Base-by-base conservation (phyloP, 163 green algal species). In the Scenedesmus sp. region DNA sequence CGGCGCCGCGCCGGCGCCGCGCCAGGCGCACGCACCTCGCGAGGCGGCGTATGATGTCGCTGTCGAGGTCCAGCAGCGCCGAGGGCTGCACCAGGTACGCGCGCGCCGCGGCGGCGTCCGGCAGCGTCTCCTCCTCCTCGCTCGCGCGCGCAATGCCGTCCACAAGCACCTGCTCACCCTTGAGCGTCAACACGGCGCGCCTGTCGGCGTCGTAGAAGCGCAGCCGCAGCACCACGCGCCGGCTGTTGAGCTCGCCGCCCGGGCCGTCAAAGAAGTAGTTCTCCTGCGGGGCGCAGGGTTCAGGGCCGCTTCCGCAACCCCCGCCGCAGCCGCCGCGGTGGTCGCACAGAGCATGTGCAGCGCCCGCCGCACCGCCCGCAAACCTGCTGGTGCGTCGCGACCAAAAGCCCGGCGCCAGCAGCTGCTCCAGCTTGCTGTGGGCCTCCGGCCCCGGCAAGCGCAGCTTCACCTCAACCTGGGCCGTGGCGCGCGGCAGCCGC, bases 221-320 rank as follows among this genome's bases (percentile, higher is more conserved):
- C 33, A 96, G 57, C 9, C 95, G 89, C 70, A 98, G 84, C 53
- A 97, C 89, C n/a, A 89, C 80, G 1, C 83, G 86, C 42, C 83
- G 56, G 18, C 63, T 77, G 78, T 87, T 92, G 15, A 99, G 88
- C 88, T 98, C 93, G 20, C 83, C 42, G 0, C 89, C 75, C 2
- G 83, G 60, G 48, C 96, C 93, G 74, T 99, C 96, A 62, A 98
- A 99, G 72, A 98, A 98, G 80, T 89, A 94, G 87, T 99, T 99
- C 51, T 98, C 94, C 83, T 99, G 94, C 56, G 89, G 24, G 78
- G 94, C 84, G n/a, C 11, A 69, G 87, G 10, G 36, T 31, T 26
- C 17, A 29, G 9, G 14, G 6, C 10, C 29, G 63, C 11, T 24
- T 2, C 14, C 28, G 31, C 13, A 18, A 71, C 24, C 34, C 15